phyloP scores from a whole-genome alignment of 2,329 filamentous ascomycete genomes.

The Lecanoromycetidae sp. region DNA sequence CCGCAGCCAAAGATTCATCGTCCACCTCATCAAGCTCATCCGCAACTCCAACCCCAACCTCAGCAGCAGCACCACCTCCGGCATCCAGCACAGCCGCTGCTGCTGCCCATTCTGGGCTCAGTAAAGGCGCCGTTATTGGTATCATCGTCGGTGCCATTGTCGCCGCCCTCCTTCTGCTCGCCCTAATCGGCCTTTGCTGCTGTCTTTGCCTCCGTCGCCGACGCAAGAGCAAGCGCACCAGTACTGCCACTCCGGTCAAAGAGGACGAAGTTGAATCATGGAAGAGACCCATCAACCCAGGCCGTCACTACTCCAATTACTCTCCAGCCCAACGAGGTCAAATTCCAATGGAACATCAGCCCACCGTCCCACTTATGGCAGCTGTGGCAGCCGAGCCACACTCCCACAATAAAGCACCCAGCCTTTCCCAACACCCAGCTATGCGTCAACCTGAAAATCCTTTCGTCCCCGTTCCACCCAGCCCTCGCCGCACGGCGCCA shows the following conservation, averaged over 20 bases:
- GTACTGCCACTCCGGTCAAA: slow-evolving; percentile 5
- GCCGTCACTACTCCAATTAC: slow-evolving; percentile 14
- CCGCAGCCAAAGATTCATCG: slow-evolving; percentile 6
- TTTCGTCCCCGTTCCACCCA: slow-evolving; percentile 16
- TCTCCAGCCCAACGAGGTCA: slow-evolving; percentile 7
- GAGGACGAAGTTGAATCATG: slow-evolving; percentile 13
- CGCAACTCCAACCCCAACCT: slow-evolving; percentile 4
- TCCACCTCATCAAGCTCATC: slow-evolving; percentile 13
- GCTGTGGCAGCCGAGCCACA: slow-evolving; percentile 8
- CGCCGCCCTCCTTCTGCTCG: slow-evolving; percentile 10
- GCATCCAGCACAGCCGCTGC: slow-evolving; percentile 12
- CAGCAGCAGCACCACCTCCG: slow-evolving; percentile 5
- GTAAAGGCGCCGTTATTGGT: slow-evolving; percentile 15
- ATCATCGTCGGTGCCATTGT: slow-evolving; percentile 17
- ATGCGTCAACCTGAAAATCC: slow-evolving; percentile 17
- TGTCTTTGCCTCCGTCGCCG: slow-evolving; percentile 16
- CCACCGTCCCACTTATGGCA: slow-evolving; percentile 16
- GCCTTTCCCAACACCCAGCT: slow-evolving; percentile 14
- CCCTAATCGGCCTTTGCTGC: slow-evolving; percentile 15
- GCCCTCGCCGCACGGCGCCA: slow-evolving; percentile 13
- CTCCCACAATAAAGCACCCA: slow-evolving; percentile 8
- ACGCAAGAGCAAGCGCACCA: slow-evolving; percentile 6
- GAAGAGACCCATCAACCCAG: slow-evolving; percentile 15
- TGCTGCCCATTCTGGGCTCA: slow-evolving; percentile 8
- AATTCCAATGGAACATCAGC: slow-evolving; percentile 14